These are phyloP conservation scores for Suillus plorans DNA, from an alignment of 768 basidiomycete species.

Conservation along the genomic window DNA sequence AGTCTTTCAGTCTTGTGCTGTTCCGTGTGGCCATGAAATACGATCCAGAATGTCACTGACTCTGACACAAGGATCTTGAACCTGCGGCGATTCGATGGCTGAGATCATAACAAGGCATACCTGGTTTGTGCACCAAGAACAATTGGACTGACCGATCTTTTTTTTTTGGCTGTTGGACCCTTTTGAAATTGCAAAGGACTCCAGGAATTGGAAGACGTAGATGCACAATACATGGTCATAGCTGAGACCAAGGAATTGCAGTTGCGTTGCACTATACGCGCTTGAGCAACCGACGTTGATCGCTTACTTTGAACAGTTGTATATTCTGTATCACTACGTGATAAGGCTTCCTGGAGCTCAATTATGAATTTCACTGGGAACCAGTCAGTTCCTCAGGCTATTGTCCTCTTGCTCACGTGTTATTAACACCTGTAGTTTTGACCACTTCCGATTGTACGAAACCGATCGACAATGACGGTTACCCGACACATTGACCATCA, in stretches of 20 bases:
- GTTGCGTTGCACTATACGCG: neutral
- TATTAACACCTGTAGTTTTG: no score
- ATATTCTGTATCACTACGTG: neutral
- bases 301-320: neutral
- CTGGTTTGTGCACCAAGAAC: no score
- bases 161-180: no score
- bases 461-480: neutral
- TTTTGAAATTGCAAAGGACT: no score
- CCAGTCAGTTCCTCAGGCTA: no score
- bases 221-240: neutral
- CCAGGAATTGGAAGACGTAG: neutral
- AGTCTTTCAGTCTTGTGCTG: neutral
- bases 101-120: no score
- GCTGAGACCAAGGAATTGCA: neutral
- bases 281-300: neutral
- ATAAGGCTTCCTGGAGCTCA: neutral
- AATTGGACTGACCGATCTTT: no score
- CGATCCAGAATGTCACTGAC: neutral
- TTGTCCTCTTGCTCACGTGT: no score
- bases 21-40: neutral
- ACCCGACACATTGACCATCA: neutral
- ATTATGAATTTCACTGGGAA: neutral
- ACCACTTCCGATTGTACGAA: neutral
- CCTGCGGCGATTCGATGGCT: neutral
- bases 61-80: neutral